Conservation (phyloP, 768 basidiomycete species). For the Calvatia gigantea region DNA sequence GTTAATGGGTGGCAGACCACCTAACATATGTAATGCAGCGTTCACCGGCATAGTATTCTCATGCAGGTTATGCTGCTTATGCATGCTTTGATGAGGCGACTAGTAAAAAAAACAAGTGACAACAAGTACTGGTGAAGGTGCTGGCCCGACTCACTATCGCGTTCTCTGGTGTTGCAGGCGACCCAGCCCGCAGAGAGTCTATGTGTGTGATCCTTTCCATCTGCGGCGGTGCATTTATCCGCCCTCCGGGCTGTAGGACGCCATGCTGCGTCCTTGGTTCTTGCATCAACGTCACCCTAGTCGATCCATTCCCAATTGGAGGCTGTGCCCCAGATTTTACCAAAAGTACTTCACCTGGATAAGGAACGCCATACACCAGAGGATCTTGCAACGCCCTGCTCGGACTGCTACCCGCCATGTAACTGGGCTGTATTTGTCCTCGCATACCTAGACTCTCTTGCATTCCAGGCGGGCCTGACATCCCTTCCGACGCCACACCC, state of each 20-base stretch:
- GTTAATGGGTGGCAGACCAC: constrained; percentile 1
- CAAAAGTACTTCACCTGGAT: not conserved
- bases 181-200: constrained; percentile 19
- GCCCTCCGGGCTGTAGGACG: constrained; percentile 10
- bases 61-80: constrained; percentile 28
- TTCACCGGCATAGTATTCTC: constrained; percentile 32
- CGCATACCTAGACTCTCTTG: not conserved
- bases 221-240: constrained; percentile 31
- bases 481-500: constrained; percentile 1
- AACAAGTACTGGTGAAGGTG: not conserved
- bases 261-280: constrained; percentile 28
- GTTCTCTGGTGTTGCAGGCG: constrained; percentile 2
- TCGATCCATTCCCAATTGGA: constrained; percentile 1
- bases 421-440: constrained; percentile 6
- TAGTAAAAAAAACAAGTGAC: not conserved
- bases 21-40: constrained; percentile 39
- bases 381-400: constrained; percentile 1
- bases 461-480: constrained; percentile 9
- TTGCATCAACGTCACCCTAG: constrained; percentile 32
- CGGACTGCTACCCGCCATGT: constrained; percentile 6
- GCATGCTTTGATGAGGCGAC: constrained; percentile 27
- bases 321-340: constrained; percentile 4
- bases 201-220: constrained; percentile 36
- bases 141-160: constrained; percentile 19
- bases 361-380: not conserved